Base-by-base conservation (phyloP, 2,329 filamentous ascomycete species). In the Venturia oleaginea region DNA sequence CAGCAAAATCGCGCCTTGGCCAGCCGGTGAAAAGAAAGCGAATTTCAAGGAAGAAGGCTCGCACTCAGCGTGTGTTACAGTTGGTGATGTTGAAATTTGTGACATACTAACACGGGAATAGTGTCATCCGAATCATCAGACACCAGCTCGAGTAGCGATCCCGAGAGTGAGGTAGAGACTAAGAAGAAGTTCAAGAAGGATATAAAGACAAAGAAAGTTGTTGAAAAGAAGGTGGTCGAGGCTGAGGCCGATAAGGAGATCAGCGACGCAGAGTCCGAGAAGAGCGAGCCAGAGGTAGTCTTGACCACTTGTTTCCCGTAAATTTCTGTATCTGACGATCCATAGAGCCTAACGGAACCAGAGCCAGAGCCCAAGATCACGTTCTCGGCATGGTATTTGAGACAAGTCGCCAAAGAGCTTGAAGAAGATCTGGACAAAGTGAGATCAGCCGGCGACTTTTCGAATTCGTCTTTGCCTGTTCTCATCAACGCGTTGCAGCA, bases 391-490 rank as follows among this genome's bases (percentile, higher is more conserved):
- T 65, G 43, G 43, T 65, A 65, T 30, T 32, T 65, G 32, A 24
- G 64, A 46, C 38, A 65, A 22, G 40, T 65, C 8, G 63, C 64
- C 7, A 62, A 55, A 34, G 64, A 65, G 42, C 38, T 65, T 17
- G 59, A 65, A 55, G 64, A 55, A 27, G 64, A 65, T 34, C 42
- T 65, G 5, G 64, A 65, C 32, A 62, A 63, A 27, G 63, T 65
- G 22, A 60, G 64, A 40, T 62, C 59, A 4, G 64, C 64, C 6
- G 59, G 42, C 27, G 64, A 65, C 27, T 65, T 65, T 42, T 65
- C 64, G 30, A 59, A 65, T 17, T 62, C 57, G 4, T 65, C 64
- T 24, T 43, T 65, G 24, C 64, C 64, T 22, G 34, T 65, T 55
- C 59, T 65, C 22, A 57, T 65, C 24, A 40, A 42, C 27, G 64